Evolutionary conservation across 2,329 filamentous ascomycete species (phyloP).

Genomic region (Colletotrichum sp.): DNA sequence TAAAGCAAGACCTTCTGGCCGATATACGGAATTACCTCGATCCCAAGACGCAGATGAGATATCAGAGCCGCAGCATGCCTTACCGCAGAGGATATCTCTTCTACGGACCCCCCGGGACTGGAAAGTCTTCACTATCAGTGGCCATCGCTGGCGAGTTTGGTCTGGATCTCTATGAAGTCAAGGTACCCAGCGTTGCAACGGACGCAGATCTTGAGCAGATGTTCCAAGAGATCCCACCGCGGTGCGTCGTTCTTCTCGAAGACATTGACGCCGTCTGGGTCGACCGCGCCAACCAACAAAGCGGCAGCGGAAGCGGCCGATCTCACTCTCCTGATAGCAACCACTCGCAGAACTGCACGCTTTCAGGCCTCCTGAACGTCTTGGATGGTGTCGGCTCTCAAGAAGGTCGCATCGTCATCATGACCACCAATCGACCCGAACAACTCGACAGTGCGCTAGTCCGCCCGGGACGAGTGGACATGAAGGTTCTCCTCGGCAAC

Average conservation of each 20-base stretch:
- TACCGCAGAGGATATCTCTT: constrained; percentile 25
- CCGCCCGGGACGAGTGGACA: constrained; percentile 71
- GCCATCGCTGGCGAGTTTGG: constrained; percentile 57
- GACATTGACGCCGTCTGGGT: constrained; percentile 54
- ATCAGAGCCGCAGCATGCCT: constrained; percentile 60
- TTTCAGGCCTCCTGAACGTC: constrained; percentile 72
- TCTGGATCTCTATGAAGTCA: constrained; percentile 54
- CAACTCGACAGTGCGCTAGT: constrained; percentile 69
- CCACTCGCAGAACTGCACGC: constrained; percentile 42
- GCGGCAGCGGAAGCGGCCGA: constrained; percentile 13
- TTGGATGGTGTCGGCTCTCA: constrained; percentile 73
- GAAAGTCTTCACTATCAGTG: constrained; percentile 62
- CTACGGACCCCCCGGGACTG: constrained; percentile 65
- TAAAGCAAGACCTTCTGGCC: constrained; percentile 51
- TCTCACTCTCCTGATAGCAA: constrained; percentile 3
- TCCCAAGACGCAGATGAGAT: constrained; percentile 57
- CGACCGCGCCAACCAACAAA: constrained; percentile 26
- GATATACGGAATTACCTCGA: constrained; percentile 60
- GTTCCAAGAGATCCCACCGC: constrained; percentile 56
- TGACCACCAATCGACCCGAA: constrained; percentile 74
- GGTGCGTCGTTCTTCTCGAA: constrained; percentile 60
- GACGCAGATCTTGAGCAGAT: constrained; percentile 56
- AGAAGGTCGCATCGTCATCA: constrained; percentile 74
- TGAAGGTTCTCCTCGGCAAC: constrained; percentile 62
- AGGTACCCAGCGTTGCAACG: constrained; percentile 52